Evolutionary conservation across 1,284 basidiomycete genomes (phyloP).

Genomic region (Ceratobasidium sp.): DNA sequence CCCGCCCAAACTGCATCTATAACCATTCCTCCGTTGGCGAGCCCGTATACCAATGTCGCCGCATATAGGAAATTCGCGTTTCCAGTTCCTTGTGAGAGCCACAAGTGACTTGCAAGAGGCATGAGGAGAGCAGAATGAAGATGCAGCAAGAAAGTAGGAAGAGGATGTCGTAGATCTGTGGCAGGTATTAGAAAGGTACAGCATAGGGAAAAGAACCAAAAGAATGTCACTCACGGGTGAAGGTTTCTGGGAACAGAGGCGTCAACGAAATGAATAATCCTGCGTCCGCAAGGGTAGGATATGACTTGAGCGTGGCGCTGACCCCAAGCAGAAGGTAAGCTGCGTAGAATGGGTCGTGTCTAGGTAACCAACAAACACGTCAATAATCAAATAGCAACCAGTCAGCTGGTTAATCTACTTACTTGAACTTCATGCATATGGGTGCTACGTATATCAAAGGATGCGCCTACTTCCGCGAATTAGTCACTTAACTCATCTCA

Average conservation of each 20-base stretch:
- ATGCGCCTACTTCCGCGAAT: slow-evolving; percentile 71
- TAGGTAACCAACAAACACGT: slow-evolving; percentile 51
- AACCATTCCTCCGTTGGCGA: slow-evolving; percentile 84
- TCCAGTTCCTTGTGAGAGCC: slow-evolving; percentile 91
- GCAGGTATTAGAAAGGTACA: not conserved
- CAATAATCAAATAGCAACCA: not conserved
- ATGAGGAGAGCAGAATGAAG: slow-evolving; percentile 87
- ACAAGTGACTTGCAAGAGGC: slow-evolving; percentile 91
- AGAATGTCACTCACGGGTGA: slow-evolving; percentile 69
- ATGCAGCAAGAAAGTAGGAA: slow-evolving; percentile 86
- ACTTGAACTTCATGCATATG: slow-evolving; percentile 88
- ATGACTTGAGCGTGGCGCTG: slow-evolving; percentile 88
- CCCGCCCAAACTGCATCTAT: slow-evolving; percentile 86
- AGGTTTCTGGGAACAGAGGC: slow-evolving; percentile 84
- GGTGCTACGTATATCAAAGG: slow-evolving; percentile 86
- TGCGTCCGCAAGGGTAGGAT: slow-evolving; percentile 89
- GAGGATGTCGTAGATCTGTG: slow-evolving; percentile 81
- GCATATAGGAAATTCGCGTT: slow-evolving; percentile 99
- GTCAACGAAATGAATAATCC: slow-evolving; percentile 86
- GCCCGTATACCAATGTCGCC: slow-evolving; percentile 90
- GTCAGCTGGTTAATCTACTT: slow-evolving; percentile 49
- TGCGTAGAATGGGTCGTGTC: slow-evolving; percentile 87
- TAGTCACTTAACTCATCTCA: not conserved
- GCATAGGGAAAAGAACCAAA: slow-evolving; percentile 1
- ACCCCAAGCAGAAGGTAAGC: slow-evolving; percentile 81